Percentiles rank a stretch among this genome's conserved stretches.
Evolutionary conservation across 169 alveolate species (phyloP).

Genomic region (Eimeria necatrix): DNA sequence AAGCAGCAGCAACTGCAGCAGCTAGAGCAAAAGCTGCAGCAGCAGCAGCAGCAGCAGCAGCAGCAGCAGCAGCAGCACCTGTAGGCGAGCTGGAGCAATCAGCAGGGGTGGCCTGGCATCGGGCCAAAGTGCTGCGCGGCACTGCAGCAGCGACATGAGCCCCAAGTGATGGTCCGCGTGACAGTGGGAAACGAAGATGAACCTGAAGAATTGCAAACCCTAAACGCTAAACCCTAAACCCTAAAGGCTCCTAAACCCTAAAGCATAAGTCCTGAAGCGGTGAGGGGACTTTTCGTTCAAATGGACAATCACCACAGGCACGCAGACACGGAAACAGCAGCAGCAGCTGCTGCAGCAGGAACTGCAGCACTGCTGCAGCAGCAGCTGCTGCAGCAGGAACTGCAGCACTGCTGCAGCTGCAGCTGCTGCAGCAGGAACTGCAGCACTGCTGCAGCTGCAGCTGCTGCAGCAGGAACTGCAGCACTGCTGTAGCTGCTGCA

Average conservation of each 20-base stretch:
- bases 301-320: too few species aligned
- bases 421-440: background rate
- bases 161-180: slow-evolving; percentile 94
- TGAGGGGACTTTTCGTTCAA: too few species aligned
- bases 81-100: slow-evolving; percentile 81
- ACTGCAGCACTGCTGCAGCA: too few species aligned
- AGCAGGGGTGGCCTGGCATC: slow-evolving; percentile 76
- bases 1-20: too few species aligned
- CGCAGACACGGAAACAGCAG: slow-evolving; percentile 1
- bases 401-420: background rate
- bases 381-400: too few species aligned
- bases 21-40: background rate
- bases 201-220: slow-evolving; percentile 82
- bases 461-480: too few species aligned
- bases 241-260: too few species aligned
- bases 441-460: too few species aligned
- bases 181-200: slow-evolving; percentile 90
- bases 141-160: slow-evolving; percentile 84
- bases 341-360: too few species aligned
- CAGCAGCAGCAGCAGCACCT: slow-evolving; percentile 48
- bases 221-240: background rate
- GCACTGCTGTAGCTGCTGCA: too few species aligned
- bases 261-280: too few species aligned
- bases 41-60: slow-evolving; percentile 13
- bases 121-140: slow-evolving; percentile 84